These are phyloP conservation scores for Phytophthora tentaculata DNA, from an alignment of 352 stramenopile genomes.

Conservation along the genomic window DNA sequence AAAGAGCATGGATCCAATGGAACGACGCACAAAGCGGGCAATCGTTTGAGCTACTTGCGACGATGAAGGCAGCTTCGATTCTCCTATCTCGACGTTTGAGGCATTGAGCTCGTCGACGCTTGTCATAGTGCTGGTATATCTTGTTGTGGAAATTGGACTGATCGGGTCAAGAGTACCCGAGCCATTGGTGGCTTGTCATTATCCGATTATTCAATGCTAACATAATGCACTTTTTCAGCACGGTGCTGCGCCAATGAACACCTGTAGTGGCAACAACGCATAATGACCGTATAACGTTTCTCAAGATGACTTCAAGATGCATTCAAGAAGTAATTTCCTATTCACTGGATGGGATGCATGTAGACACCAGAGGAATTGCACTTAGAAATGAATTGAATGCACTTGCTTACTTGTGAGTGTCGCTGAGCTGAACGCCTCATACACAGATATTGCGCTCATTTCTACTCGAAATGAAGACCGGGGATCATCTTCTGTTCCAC, in stretches of 20 bases:
- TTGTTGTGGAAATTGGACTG: background rate
- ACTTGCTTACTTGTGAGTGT: too few relatives aligned
- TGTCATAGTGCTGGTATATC: background rate
- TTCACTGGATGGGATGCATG: background rate
- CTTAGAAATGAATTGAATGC: too few relatives aligned
- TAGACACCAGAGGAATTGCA: too few relatives aligned
- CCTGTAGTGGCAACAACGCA: constrained; percentile 13
- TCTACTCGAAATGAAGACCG: constrained; percentile 5
- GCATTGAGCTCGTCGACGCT: background rate
- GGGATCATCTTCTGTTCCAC: constrained; percentile 34
- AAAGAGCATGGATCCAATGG: constrained; percentile 27
- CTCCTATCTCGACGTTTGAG: background rate
- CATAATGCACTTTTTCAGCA: constrained; percentile 18
- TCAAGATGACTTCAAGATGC: constrained; percentile 17
- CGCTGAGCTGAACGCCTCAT: background rate
- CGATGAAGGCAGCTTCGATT: background rate
- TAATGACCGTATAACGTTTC: constrained; percentile 19
- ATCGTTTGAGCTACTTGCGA: constrained; percentile 2
- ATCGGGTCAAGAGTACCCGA: background rate
- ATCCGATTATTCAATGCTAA: background rate
- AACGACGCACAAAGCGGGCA: constrained; percentile 30
- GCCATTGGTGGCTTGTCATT: background rate
- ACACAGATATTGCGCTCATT: background rate
- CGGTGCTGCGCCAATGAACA: constrained; percentile 18
- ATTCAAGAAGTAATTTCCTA: background rate